Base-by-base conservation (phyloP, 805 yeast species). In the Lipomyces yamadae region DNA sequence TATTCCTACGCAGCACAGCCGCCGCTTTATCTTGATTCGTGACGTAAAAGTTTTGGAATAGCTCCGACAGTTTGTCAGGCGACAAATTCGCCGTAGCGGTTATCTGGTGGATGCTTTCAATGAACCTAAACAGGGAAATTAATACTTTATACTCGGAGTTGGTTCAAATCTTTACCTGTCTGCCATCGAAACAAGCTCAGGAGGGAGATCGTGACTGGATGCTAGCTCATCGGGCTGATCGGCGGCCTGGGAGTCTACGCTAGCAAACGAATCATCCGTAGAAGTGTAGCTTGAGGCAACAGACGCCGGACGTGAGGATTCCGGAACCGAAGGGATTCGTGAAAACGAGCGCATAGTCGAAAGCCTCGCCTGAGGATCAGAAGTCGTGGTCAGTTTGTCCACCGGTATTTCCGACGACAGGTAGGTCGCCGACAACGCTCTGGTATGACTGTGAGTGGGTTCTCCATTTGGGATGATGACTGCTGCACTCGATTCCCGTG, bases 21-120 rank as follows among this genome's bases (percentile, higher is more conserved):
- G 74, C 73, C 6, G 77, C 75, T 58, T 74, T 69, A 30, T 64
- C 67, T 33, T 74, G 74, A 54, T 77, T 74, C 48, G 75, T 69
- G 15, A 54, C 62, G 63, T 81, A 81, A 67, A 81, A 81, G 52
- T 77, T 77, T 72, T 80, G 83, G 66, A 78, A 81, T 32, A 81
- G 71, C 63, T 73, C 73, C 3, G 81, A 69, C n/a, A 81, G 74
- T 59, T 78, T 80, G 52, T 77, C 78, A 2, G 78, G 77, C 3
- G 77, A 72, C 52, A 81, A 70, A 4, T 81, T 81, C 24, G 77
- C 72, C 13, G 74, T 66, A 42, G 77, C 78, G 48, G 73, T 75
- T 8, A 82, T 82, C 64, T 81, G 81, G 62, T 77, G 78, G 2
- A 73, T 61, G 53, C 72, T 66, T 35, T 66, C 72, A 29, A 64